Conservation (phyloP, 169 alveolate species). For the Neospora caninum region DNA sequence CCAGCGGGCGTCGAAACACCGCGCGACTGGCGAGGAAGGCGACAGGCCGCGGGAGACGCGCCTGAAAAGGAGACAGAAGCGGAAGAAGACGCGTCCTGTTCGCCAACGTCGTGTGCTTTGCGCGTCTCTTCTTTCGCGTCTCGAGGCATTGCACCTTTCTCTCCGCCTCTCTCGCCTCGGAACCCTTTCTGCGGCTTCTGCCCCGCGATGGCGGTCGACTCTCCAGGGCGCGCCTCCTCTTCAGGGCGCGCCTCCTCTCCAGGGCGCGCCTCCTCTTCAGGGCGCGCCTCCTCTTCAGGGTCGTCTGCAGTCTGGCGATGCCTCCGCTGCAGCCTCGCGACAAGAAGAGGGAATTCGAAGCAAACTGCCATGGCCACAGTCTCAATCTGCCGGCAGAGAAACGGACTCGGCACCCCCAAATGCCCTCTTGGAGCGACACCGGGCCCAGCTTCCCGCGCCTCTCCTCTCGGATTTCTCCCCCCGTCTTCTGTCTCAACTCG, state of each 20-base stretch:
- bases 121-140: not conserved
- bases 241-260: not conserved
- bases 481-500: not conserved
- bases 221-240: not conserved
- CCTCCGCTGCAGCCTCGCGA: not conserved
- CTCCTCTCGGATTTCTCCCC: not conserved
- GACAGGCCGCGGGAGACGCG: no score
- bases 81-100: no score
- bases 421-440: not conserved
- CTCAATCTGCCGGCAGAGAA: conserved; percentile 49
- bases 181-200: not conserved
- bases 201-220: not conserved
- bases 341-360: conserved; percentile 3
- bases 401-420: conserved; percentile 30
- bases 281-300: not conserved
- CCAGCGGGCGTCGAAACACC: not conserved
- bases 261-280: not conserved
- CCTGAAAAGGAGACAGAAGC: no score
- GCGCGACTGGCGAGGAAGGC: not conserved
- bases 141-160: no score
- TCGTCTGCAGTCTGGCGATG: not conserved
- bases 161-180: not conserved
- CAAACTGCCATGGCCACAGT: conserved; percentile 39
- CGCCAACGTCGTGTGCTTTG: no score
- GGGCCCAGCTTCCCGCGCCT: not conserved